Evolutionary conservation across 2,329 filamentous ascomycete species (phyloP), one percentile per base, ranked within the genome.

Genomic region (Cladosporium sphaerospermum): DNA sequence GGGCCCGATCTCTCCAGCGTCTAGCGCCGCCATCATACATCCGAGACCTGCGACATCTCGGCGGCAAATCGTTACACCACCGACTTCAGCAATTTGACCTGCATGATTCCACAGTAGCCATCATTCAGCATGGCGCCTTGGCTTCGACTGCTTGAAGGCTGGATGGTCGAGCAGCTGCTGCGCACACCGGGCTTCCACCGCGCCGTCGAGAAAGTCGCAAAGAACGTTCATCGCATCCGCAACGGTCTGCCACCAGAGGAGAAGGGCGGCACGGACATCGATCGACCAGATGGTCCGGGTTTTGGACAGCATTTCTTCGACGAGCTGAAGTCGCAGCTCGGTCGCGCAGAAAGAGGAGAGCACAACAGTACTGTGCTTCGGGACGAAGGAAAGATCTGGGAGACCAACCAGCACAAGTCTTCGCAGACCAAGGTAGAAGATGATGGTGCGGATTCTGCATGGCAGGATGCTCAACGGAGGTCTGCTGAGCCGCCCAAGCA

Each of bases 151-250:
- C 63, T 74, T 11, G 72, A 74, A 64, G 69, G 71, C 54, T 62
- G 62, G 56, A 54, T 57, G 46, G 63, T 61, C 8, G 57, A 63
- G 39, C 62, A 79, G 71, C 74, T 83, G 52, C 72, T 82, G 40
- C 67, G 69, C 50, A 80, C 76, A 51, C 77, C 77, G 2, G 64
- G 71, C 34, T 83, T 82, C 69, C 80, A 82, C 60, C 72, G 74
- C 51, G 71, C 62, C 23, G 76, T 82, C 14, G 73, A 76, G 19
- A 73, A 72, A 53, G 71, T 78, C 10, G 78, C 81, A 45, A 71
- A 69, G 55, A 67, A 66, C 53, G 70, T 78, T 54, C 70, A 75
- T 56, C 64, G 69, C 32, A 59, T 77, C 11, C 65, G 66, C 14
- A 67, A 76, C 56, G 76, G 75, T 45, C 73, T 75, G 42, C 75